Evolutionary conservation across 2,329 filamentous ascomycete species (phyloP), one percentile per base, ranked within the genome.

Genomic region (Aspergillus udagawae): DNA sequence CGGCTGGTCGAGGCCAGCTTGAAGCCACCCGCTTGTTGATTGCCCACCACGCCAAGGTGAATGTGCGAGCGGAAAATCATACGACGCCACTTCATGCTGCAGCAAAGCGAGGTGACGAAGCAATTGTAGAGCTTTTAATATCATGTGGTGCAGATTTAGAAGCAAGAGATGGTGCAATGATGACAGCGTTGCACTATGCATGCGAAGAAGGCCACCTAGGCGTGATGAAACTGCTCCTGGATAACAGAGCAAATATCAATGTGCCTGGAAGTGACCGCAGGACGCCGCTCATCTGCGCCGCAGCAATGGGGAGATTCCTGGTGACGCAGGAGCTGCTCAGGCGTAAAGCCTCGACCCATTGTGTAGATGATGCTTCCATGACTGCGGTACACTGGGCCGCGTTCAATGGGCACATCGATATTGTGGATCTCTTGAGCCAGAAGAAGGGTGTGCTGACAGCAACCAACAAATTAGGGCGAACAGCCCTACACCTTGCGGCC

Each of bases 311-410:
- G 1, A 63, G 66, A 21, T 51, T 68, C 12, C 52, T 56, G 25
- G 65, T 65, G 23, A 69, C 69, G 6, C 61, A 70, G 27, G 60
- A 69, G 51, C 64, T 76, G 5, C 49, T 76, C 5, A 68, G 69
- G 47, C 66, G 63, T 49, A 74, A 68, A 53, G 71, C 73, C 1
- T 69, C 65, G 4, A 51, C 56, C 7, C 64, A 65, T 48, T 59
- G 59, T 41, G 56, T 58, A 1, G 72, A 71, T 51, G 71, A 75
- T 50, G 65, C 61, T 17, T 68, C 65, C 4, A 75, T 75, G 73
- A 73, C 70, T 8, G 67, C 71, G 0, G 52, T 76, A 21, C 74
- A 76, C 51, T 75, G 72, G 73, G 74, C 74, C 27, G 66, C 69
- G 6, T 74, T 66, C 56, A 74, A 73, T 51, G 73, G 73, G 1